These are phyloP conservation scores for Orbilia ellipsospora DNA, from an alignment of 2,329 filamentous ascomycete species.

Conservation along the genomic window DNA sequence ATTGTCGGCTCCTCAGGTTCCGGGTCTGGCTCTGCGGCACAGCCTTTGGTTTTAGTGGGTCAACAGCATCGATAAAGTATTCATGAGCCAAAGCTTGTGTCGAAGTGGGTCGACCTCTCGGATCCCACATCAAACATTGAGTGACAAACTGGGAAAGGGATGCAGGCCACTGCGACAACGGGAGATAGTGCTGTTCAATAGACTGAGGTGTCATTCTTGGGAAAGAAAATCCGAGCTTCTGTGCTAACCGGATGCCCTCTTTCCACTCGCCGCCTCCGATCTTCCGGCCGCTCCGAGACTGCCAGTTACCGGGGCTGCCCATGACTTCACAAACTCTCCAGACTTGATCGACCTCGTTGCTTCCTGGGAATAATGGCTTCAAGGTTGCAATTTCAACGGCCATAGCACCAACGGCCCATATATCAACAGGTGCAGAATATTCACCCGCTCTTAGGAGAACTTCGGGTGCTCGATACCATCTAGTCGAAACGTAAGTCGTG, in stretches of 20 bases:
- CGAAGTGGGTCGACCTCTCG: conserved; percentile 88
- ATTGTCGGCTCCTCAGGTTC: conserved; percentile 82
- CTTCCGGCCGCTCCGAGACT: conserved; percentile 85
- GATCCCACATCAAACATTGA: conserved; percentile 99
- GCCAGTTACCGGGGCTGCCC: conserved; percentile 98
- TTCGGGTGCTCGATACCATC: conserved; percentile 95
- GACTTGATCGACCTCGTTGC: conserved; percentile 98
- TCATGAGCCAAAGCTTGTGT: conserved; percentile 94
- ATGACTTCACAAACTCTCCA: conserved; percentile 99
- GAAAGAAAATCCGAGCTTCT: conserved; percentile 98
- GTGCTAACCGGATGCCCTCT: conserved; percentile 88
- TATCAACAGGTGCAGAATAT: conserved; percentile 97
- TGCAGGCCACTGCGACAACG: conserved; percentile 88
- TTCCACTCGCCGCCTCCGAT: conserved; percentile 98
- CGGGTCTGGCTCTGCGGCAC: conserved; percentile 73
- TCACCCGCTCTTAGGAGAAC: conserved; percentile 92
- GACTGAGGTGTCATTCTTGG: conserved; percentile 71
- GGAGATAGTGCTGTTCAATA: conserved; percentile 66
- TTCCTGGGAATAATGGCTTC: conserved; percentile 95
- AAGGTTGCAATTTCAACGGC: conserved; percentile 96
- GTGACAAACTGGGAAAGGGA: conserved; percentile 93
- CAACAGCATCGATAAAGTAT: conserved; percentile 91
- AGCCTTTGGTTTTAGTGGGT: conserved; percentile 91
- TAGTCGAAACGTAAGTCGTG: conserved; percentile 96
- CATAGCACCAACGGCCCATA: conserved; percentile 99